Percentiles rank a stretch among this genome's conserved stretches.
Conservation (phyloP, 495 filamentous ascomycete genomes). For the Massariosphaeria phaeospora region DNA sequence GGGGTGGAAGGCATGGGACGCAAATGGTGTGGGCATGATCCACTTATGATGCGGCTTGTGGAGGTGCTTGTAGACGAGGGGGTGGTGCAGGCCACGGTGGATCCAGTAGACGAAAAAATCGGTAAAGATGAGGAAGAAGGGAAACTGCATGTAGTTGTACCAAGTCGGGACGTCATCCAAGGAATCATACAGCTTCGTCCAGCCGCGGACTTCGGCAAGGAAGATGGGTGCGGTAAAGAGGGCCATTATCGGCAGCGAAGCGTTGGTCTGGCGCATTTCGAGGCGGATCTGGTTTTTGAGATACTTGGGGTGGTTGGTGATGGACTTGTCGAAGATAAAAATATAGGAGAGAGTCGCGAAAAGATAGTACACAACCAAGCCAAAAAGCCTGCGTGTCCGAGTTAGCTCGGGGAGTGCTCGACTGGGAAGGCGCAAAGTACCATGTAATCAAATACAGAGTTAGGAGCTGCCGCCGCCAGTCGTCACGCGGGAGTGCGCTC, state of each 20-base stretch:
- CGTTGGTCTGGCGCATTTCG: slow-evolving; percentile 76
- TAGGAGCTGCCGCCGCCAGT: slow-evolving; percentile 69
- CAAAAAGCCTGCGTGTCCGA: slow-evolving; percentile 63
- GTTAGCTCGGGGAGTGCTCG: slow-evolving; percentile 22
- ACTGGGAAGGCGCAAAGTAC: slow-evolving; percentile 47
- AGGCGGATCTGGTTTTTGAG: slow-evolving; percentile 87
- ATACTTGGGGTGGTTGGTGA: slow-evolving; percentile 87
- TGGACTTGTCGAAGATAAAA: slow-evolving; percentile 91
- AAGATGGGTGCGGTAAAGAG: slow-evolving; percentile 79
- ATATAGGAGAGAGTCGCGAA: slow-evolving; percentile 79
- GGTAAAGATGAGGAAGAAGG: slow-evolving; percentile 87
- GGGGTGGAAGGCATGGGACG: slow-evolving; percentile 91
- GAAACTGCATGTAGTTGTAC: slow-evolving; percentile 85
- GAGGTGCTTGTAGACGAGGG: slow-evolving; percentile 73
- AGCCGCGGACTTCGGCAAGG: slow-evolving; percentile 76
- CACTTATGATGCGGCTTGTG: slow-evolving; percentile 99
- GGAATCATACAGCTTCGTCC: slow-evolving; percentile 80
- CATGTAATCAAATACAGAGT: slow-evolving; percentile 81
- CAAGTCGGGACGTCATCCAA: slow-evolving; percentile 63
- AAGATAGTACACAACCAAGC: slow-evolving; percentile 75
- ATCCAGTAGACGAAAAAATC: slow-evolving; percentile 94
- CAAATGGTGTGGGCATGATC: slow-evolving; percentile 97
- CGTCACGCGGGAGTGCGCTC: slow-evolving; percentile 75
- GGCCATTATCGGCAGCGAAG: slow-evolving; percentile 75
- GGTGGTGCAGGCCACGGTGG: slow-evolving; percentile 84